Evolutionary conservation across 345 rosid species (phyloP), one percentile per base, ranked within the genome.

Genomic region (Hibiscus mutabilis): DNA sequence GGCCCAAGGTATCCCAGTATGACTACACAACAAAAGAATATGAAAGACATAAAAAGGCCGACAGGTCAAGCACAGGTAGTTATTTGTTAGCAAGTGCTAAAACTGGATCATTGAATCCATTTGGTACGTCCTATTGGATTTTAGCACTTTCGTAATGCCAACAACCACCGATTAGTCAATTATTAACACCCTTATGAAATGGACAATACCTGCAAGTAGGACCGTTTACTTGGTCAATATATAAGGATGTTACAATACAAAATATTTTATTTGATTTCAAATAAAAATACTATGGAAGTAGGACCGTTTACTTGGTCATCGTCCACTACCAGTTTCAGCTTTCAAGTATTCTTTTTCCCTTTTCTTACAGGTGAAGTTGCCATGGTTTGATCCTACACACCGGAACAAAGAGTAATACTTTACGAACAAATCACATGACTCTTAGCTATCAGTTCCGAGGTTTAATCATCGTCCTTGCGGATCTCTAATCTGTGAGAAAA

Each of bases 401-500:
- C 21, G 11, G 4, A 49, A 49, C 55, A 15, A 15, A 49, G 2
- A 49, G 6, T 49, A 4, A 15, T 3, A 49, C 7, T 33, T n/a
- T 1, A 49, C 9, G 10, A 19, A 53, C 58, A 18, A 21, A 2
- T 52, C 58, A 53, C 25, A 19, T 53, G 25, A 53, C 52, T 13
- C 14, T 1, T 47, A 16, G n/a, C 6, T 15, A 47, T 14, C n/a
- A 1, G n/a, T 16, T 47, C 13, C 1, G 52, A 47, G 18, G 3
- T 47, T 19, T 3, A 13, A 8, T 70, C 46, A 70, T 58, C 73
- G 29, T 4, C 73, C 73, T 40, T 70, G 66, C 5, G 73, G 73
- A 58, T 70, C 4, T 49, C 40, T 24, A 2, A 70, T 70, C 53
- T 70, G 40, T 3, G 73, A 58, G n/a, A 70, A 70, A 1, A 70